phyloP scores from a whole-genome alignment of 179 eudicot genomes.

The Vitellaria paradoxa region DNA sequence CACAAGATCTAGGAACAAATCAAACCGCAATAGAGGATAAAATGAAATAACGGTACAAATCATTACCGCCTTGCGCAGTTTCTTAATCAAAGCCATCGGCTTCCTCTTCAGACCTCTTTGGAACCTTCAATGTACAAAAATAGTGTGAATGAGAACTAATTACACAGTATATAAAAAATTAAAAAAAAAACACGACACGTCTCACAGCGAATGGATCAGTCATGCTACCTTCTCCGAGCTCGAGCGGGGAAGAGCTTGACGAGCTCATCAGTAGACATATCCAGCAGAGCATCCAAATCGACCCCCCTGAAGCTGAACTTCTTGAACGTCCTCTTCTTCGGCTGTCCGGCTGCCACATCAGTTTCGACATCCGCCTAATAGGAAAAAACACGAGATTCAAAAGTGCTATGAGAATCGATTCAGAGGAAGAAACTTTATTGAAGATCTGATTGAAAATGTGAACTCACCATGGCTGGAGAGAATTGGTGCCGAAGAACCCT shows the following conservation, averaged over 20 bases:
- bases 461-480: constrained; percentile 12
- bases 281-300: constrained; percentile 85
- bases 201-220: too few relatives aligned
- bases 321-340: constrained; percentile 98
- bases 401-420: too few relatives aligned
- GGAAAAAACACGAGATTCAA: neutral
- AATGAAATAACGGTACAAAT: neutral
- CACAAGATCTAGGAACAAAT: neutral
- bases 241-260: constrained; percentile 85
- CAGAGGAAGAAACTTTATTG: neutral
- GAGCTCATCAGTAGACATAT: constrained; percentile 81
- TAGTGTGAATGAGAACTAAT: neutral
- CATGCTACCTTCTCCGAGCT: constrained; percentile 64
- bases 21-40: neutral
- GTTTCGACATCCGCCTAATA: constrained; percentile 50
- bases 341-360: constrained; percentile 46
- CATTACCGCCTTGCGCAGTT: constrained; percentile 88
- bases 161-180: neutral
- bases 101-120: constrained; percentile 87
- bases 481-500: constrained; percentile 1
- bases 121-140: constrained; percentile 42
- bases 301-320: constrained; percentile 92
- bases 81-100: constrained; percentile 97
- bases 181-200: neutral
- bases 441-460: neutral